Conservation (phyloP, 192 early-diverging fungal species). For the Rhizoclosmatium globosum region DNA sequence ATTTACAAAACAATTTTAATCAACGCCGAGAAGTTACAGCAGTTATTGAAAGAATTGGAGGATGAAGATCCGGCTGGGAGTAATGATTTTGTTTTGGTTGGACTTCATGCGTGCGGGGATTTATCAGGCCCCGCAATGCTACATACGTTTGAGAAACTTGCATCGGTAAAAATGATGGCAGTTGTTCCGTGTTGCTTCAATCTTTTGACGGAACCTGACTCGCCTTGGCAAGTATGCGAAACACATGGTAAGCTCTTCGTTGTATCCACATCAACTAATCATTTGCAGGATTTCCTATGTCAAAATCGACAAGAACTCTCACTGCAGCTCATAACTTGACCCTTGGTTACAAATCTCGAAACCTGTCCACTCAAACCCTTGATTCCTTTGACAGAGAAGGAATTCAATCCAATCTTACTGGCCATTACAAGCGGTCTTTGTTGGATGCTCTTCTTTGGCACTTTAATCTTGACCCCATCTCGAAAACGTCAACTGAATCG, state of each 20-base stretch:
- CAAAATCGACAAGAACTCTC: neutral
- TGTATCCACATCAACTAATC: neutral
- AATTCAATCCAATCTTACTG: constrained; percentile 10
- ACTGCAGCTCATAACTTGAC: neutral
- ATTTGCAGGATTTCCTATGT: constrained; percentile 35
- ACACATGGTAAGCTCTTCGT: neutral
- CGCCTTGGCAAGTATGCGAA: neutral
- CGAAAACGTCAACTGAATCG: neutral
- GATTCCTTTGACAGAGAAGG: constrained; percentile 12
- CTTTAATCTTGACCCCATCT: constrained; percentile 23
- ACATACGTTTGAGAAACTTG: constrained; percentile 3
- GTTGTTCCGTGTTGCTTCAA: constrained; percentile 44
- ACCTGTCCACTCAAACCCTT: constrained; percentile 37
- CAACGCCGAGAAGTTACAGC: neutral
- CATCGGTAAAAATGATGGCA: constrained; percentile 12
- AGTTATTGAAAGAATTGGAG: constrained; percentile 2
- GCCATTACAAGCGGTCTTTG: constrained; percentile 37
- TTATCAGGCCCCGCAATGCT: constrained; percentile 31
- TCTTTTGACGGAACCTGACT: constrained; percentile 30
- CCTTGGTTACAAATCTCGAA: constrained; percentile 36
- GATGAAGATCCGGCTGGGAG: neutral
- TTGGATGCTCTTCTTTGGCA: constrained; percentile 28
- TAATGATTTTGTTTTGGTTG: constrained; percentile 24
- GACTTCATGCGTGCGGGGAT: constrained; percentile 43
- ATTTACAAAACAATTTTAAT: constrained; percentile 28